These are phyloP conservation scores for Miamiensis avidus DNA, from an alignment of 169 alveolate species.

Conservation along the genomic window DNA sequence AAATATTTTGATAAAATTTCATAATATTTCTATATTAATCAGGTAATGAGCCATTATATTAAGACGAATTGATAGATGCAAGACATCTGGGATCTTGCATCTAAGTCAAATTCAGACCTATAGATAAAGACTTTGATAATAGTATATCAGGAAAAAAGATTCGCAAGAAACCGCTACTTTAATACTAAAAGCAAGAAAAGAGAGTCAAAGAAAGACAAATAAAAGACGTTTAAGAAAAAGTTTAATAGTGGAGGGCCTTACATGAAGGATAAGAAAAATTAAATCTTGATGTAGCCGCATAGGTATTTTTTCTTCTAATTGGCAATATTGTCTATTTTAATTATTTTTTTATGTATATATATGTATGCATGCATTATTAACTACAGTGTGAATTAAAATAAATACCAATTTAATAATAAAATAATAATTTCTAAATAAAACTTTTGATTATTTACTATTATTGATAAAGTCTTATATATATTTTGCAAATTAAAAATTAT, in stretches of 20 bases:
- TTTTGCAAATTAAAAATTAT: too few species aligned
- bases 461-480: neutral
- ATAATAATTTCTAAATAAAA: too few species aligned
- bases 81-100: neutral
- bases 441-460: too few species aligned
- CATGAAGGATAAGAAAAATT: constrained; percentile 12
- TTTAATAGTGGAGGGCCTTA: constrained; percentile 9
- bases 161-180: neutral
- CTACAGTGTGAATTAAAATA: too few species aligned
- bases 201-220: constrained; percentile 29
- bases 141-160: too few species aligned
- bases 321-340: too few species aligned
- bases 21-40: too few species aligned
- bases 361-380: too few species aligned
- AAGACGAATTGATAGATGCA: neutral
- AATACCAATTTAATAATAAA: too few species aligned
- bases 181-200: neutral
- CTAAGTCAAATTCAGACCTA: neutral
- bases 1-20: too few species aligned
- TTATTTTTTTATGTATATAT: too few species aligned
- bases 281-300: constrained; percentile 23
- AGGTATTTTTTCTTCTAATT: too few species aligned
- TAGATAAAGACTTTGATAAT: neutral
- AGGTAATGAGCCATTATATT: neutral
- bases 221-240: constrained; percentile 20